A percentile compares a stretch with the other conserved stretches of the same genome.
Evolutionary conservation across 495 filamentous ascomycete species (phyloP).

Genomic region (Xylaria scruposa): DNA sequence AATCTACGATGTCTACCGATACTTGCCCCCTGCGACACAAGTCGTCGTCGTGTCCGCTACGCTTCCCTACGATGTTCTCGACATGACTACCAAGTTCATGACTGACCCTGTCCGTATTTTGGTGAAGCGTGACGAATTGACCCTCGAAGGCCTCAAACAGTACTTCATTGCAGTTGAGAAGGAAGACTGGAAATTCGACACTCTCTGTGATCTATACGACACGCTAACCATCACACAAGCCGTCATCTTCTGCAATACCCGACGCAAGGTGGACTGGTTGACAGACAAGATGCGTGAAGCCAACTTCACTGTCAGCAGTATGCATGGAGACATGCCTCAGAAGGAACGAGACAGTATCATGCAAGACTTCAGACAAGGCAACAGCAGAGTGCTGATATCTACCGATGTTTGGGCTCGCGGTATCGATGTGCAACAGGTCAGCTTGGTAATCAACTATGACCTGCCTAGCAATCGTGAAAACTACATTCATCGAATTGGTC

Average conservation of each 20-base stretch:
- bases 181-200: conserved; percentile 99
- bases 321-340: conserved; percentile 99
- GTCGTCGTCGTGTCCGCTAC: conserved; percentile 98
- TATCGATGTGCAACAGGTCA: conserved; percentile 99
- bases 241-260: conserved; percentile 99
- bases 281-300: conserved; percentile 98
- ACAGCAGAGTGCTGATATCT: conserved; percentile 95
- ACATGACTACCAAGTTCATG: conserved; percentile 99
- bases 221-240: conserved; percentile 99
- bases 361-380: conserved; percentile 97
- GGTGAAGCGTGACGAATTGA: conserved; percentile 99
- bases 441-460: conserved; percentile 99
- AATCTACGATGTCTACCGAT: conserved; percentile 99
- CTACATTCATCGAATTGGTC: conserved; percentile 98
- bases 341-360: conserved; percentile 97
- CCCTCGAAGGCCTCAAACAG: conserved; percentile 97
- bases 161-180: conserved; percentile 99
- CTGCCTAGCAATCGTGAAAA: conserved; percentile 98
- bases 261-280: conserved; percentile 99
- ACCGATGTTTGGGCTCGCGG: conserved; percentile 97
- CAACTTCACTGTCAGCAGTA: conserved; percentile 97
- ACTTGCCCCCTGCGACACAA: conserved; percentile 93
- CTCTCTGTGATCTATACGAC: conserved; percentile 99
- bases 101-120: conserved; percentile 96
- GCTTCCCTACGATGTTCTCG: conserved; percentile 95